These are phyloP conservation scores for Ophiostoma sp. DNA, from an alignment of 2,329 filamentous ascomycete species.

Conservation along the genomic window DNA sequence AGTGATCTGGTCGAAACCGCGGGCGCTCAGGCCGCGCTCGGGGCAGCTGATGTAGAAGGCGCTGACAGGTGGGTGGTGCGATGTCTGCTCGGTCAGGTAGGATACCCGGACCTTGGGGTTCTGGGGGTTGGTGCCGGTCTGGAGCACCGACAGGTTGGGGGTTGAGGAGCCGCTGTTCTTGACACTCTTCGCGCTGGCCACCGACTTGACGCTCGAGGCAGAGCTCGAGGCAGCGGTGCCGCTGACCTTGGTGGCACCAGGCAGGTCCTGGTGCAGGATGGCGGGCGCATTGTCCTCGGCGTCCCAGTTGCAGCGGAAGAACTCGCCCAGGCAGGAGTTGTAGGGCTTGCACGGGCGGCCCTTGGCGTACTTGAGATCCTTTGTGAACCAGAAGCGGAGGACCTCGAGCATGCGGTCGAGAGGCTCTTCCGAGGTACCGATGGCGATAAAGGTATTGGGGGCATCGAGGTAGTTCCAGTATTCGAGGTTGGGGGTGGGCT, in stretches of 20 bases:
- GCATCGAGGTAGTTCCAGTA: conserved; percentile 99
- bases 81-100: conserved; percentile 95
- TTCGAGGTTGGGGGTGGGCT: conserved; percentile 94
- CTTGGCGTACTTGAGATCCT: conserved; percentile 98
- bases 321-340: conserved; percentile 94
- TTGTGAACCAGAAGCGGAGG: conserved; percentile 96
- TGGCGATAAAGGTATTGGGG: conserved; percentile 78
- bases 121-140: conserved; percentile 39
- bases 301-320: conserved; percentile 98
- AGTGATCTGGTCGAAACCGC: conserved; percentile 91
- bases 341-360: conserved; percentile 98
- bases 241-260: conserved; percentile 29
- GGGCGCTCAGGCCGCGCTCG: conserved; percentile 78
- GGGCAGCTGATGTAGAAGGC: conserved; percentile 92
- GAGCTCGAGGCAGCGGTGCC: conserved; percentile 36
- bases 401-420: conserved; percentile 93
- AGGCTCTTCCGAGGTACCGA: conserved; percentile 84
- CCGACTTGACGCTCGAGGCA: conserved; percentile 45
- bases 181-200: conserved; percentile 21
- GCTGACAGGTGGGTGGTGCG: conserved; percentile 93
- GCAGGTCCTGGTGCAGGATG: conserved; percentile 48
- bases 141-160: conserved; percentile 49
- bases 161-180: conserved; percentile 27
- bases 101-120: conserved; percentile 67
- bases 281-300: conserved; percentile 70